A percentile compares a stretch with the other conserved stretches of the same genome.
These are phyloP conservation scores for Protomyces arabidopsidicola DNA, from an alignment of 1,139 yeast genomes.

Conservation along the genomic window DNA sequence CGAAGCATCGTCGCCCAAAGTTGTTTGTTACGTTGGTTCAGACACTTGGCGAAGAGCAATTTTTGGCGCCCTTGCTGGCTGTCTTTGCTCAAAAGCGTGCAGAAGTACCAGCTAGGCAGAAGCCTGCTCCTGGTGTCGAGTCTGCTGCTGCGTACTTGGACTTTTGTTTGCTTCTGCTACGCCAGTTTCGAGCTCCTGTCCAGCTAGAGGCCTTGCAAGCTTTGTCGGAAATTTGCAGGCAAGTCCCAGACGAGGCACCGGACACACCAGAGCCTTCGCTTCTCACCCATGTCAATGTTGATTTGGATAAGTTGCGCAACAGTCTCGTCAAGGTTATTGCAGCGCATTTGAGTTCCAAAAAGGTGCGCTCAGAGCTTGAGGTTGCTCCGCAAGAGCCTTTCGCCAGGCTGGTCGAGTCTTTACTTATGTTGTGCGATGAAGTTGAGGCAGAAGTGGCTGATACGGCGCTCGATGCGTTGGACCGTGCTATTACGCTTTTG, in stretches of 20 bases:
- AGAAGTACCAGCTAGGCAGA: slow-evolving; percentile 52
- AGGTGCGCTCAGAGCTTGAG: slow-evolving; percentile 22
- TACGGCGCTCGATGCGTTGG: slow-evolving; percentile 20
- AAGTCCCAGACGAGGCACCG: neutral
- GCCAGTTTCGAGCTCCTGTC: slow-evolving; percentile 5
- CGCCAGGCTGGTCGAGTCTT: slow-evolving; percentile 6
- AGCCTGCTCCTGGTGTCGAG: slow-evolving; percentile 35
- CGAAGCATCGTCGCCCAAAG: slow-evolving; percentile 89
- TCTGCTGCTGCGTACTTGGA: slow-evolving; percentile 55
- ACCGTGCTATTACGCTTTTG: slow-evolving; percentile 27
- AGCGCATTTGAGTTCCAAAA: slow-evolving; percentile 14
- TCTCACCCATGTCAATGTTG: neutral
- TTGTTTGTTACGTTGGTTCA: slow-evolving; percentile 71
- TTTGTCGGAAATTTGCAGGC: slow-evolving; percentile 10
- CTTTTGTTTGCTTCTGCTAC: slow-evolving; percentile 25
- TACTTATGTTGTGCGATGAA: slow-evolving; percentile 16
- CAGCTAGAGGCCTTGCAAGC: slow-evolving; percentile 12
- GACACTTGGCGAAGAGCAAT: slow-evolving; percentile 64
- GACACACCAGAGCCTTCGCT: neutral
- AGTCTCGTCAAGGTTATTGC: slow-evolving; percentile 5
- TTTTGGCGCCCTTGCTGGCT: slow-evolving; percentile 69
- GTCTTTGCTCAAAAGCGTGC: slow-evolving; percentile 71
- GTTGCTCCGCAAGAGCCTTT: slow-evolving; percentile 5
- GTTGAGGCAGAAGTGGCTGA: slow-evolving; percentile 7
- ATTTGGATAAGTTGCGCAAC: slow-evolving; percentile 1